Percentiles rank a stretch among this genome's conserved stretches.
These are phyloP conservation scores for Cladobotryum mycophilum DNA, from an alignment of 2,329 filamentous ascomycete species.

Conservation along the genomic window DNA sequence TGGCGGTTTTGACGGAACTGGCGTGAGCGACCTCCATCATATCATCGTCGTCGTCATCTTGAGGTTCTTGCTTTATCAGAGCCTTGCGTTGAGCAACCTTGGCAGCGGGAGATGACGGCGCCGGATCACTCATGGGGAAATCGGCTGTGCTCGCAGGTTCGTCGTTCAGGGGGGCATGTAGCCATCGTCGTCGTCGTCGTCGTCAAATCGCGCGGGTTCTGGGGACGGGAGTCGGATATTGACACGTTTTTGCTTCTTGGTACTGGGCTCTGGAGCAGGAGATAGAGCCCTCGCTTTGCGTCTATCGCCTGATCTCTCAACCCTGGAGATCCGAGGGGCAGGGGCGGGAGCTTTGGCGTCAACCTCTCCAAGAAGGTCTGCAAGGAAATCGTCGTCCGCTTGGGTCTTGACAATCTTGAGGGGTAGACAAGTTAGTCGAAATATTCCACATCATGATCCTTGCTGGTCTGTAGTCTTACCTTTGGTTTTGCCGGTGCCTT, in stretches of 20 bases:
- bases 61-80: constrained; percentile 41
- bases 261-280: constrained; percentile 52
- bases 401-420: constrained; percentile 67
- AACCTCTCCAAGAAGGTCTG: constrained; percentile 77
- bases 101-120: constrained; percentile 79
- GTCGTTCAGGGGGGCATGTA: constrained; percentile 56
- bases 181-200: constrained; percentile 55
- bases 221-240: constrained; percentile 44
- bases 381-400: constrained; percentile 84
- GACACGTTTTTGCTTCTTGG: constrained; percentile 53
- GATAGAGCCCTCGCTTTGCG: constrained; percentile 77
- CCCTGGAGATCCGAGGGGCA: constrained; percentile 51
- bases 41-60: constrained; percentile 70
- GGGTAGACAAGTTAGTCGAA: too few relatives aligned
- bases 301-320: constrained; percentile 67
- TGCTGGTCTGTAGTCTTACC: constrained; percentile 40
- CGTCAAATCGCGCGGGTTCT: constrained; percentile 36
- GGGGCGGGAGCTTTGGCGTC: constrained; percentile 62
- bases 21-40: constrained; percentile 83
- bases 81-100: constrained; percentile 70
- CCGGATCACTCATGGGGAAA: constrained; percentile 76
- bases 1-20: constrained; percentile 59
- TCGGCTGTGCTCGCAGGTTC: constrained; percentile 40
- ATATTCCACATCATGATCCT: too few relatives aligned
- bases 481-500: constrained; percentile 71